Conservation (phyloP, 179 eudicot species). For the Pouteria campechiana region DNA sequence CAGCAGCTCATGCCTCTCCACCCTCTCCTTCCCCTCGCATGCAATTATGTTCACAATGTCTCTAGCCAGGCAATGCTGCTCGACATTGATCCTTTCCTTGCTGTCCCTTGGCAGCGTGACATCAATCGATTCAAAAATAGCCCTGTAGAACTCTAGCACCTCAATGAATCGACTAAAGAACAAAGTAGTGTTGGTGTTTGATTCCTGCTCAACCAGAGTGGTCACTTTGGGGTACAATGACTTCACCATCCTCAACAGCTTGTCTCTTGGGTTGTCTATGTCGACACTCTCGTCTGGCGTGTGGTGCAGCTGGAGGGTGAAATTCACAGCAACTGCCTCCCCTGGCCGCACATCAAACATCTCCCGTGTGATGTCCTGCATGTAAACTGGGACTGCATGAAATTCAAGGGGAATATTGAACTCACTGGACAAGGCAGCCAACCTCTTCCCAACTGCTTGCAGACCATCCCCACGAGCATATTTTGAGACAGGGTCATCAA, state of each 20-base stretch:
- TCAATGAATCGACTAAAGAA: constrained; percentile 61
- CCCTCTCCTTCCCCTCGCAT: constrained; percentile 82
- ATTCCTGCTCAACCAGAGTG: constrained; percentile 83
- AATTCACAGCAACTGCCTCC: constrained; percentile 83
- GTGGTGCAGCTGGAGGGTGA: constrained; percentile 82
- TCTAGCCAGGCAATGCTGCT: constrained; percentile 83
- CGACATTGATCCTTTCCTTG: constrained; percentile 71
- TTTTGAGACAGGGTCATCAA: constrained; percentile 75
- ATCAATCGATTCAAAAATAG: constrained; percentile 90
- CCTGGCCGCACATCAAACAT: constrained; percentile 71
- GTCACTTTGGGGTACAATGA: constrained; percentile 72
- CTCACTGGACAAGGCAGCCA: constrained; percentile 51
- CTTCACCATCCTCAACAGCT: constrained; percentile 69
- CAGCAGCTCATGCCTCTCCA: constrained; percentile 76
- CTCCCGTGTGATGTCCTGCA: constrained; percentile 48
- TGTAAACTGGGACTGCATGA: constrained; percentile 54
- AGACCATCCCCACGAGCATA: constrained; percentile 78
- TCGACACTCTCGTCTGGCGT: constrained; percentile 95
- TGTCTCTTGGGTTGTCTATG: constrained; percentile 75
- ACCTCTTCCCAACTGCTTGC: constrained; percentile 41
- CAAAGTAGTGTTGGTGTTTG: constrained; percentile 73
- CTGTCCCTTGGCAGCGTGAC: constrained; percentile 50
- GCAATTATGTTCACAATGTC: constrained; percentile 78
- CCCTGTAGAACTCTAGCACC: constrained; percentile 57
- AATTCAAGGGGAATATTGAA: constrained; percentile 69